phyloP scores from a whole-genome alignment of 441 rosid species.

The Geranium incanum region DNA sequence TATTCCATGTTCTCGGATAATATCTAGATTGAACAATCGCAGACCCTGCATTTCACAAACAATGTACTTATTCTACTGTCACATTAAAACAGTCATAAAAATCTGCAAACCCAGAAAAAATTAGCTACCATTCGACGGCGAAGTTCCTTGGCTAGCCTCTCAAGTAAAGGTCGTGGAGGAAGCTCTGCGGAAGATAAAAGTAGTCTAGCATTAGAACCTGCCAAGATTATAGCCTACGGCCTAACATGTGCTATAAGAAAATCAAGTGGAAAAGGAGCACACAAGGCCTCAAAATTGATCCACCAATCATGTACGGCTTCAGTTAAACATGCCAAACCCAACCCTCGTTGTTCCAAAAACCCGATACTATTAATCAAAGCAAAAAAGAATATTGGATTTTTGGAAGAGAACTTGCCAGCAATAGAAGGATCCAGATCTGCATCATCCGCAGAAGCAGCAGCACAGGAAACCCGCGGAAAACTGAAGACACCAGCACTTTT shows the following conservation, averaged over 20 bases:
- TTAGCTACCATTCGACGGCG: constrained; percentile 50
- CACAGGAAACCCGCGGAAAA: constrained; percentile 85
- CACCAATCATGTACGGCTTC: not conserved
- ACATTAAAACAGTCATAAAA: not conserved
- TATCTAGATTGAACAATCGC: constrained; percentile 53
- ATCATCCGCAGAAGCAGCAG: constrained; percentile 86
- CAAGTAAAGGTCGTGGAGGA: constrained; percentile 73
- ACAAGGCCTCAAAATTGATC: not conserved
- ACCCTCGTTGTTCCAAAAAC: not conserved
- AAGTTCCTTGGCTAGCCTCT: constrained; percentile 74
- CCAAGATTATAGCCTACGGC: not conserved
- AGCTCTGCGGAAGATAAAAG: constrained; percentile 42
- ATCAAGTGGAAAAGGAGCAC: not conserved
- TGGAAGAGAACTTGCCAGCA: constrained; percentile 46
- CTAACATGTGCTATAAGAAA: not conserved
- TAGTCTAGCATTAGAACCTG: constrained; percentile 13
- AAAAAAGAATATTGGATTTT: not conserved
- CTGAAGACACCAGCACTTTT: constrained; percentile 57
- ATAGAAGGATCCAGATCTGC: constrained; percentile 80
- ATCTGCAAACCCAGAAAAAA: not conserved
- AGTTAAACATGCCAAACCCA: not conserved
- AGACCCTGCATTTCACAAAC: constrained; percentile 38
- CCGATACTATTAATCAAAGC: not conserved
- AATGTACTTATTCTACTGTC: not conserved
- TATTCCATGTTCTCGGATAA: constrained; percentile 56